Base-by-base conservation (phyloP, 1,284 basidiomycete species). In the Trametes pubescens region DNA sequence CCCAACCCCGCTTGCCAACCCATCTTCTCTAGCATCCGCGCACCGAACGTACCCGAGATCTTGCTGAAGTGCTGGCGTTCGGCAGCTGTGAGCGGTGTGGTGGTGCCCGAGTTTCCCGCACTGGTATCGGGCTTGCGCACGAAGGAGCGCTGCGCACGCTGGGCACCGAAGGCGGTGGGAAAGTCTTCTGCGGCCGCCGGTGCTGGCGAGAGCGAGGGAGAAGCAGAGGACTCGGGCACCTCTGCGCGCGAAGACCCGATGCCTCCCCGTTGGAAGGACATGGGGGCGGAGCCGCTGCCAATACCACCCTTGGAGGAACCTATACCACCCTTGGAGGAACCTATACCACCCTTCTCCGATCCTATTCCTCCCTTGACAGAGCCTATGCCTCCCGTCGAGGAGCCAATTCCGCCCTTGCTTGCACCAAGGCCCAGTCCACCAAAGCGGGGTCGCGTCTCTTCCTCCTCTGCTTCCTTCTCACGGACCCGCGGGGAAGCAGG, bases 11-110 rank as follows among this genome's bases (percentile, higher is more conserved):
- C 81, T 73, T 90, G 82, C 96, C 96, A 99, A 14, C 96, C 96
- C 89, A 96, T 95, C 79, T 95, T 97, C 46, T 88, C 86, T n/a
- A 99, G 86, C 85, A 98, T 87, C 59, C 89, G 88, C 11, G 95
- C 91, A 71, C 95, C 96, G 67, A 95, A 91, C 0, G 90, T 83
- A 24, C 87, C 84, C 34, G 86, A 82, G 11, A 98, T 82, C 70
- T 92, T 93, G 70, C 80, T 84, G 75, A 98, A 95, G 72, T 98
- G 95, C 16, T 82, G 80, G 59, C 83, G 81, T 70, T 98, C 96
- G 18, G 82, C 71, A 1, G 85, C 78, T 8, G 85, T 86, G 24
- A 98, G 84, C 2, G 82, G 80, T 3, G 82, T 81, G 2, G 79
- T 77, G 4, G 85, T 76, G 58, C 81, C 73, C 2, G 86, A 79